Base-by-base conservation (phyloP, 2,329 filamentous ascomycete genomes). In the Talaromyces marneffei region DNA sequence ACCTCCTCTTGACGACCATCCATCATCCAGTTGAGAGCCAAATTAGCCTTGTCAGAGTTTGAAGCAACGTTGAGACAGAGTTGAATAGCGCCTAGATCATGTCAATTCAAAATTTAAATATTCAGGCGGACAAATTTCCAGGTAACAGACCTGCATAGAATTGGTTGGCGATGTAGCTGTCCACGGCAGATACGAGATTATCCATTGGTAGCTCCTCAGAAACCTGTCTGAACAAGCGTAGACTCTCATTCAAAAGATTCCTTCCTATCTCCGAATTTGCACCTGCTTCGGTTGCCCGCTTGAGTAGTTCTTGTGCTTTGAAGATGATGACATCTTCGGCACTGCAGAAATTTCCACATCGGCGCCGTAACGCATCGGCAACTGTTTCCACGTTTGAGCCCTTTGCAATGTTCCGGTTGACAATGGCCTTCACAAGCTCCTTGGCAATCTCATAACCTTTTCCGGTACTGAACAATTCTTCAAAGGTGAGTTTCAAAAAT, bases 361-460 rank as follows among this genome's bases (percentile, higher is more conserved):
- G 86, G 68, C 94, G 84, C 52, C 94, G 85, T 55, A 99, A 79
- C n/a, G 92, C 91, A 75, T 99, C 94, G 0, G 94, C 93, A 25
- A 99, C 92, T 0, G 92, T 97, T 77, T 99, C 95, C 20, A 99
- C 93, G 65, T 97, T 99, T 4, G 92, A 93, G 9, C 95, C 94
- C 70, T 91, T 96, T 62, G 93, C 90, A 68, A 99, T 99, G 74
- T 96, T 99, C 69, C 92, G 87, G 74, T 97, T 97, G 59, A 99
- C 94, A 70, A 99, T 97, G 0, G 93, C 92, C 74, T 97, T 99
- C 61, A 99, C 94, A 1, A 99, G 82, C 60, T 96, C 85, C 75
- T 96, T 97, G 2, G 93, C 95, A 25, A 97, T 84, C 10, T 96
- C 91, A 68, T 91, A 91, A 33, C 94, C 94, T 18, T 86, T 82